phyloP scores from a whole-genome alignment of 495 filamentous ascomycete genomes.

The Hypomontagnella monticulosa region DNA sequence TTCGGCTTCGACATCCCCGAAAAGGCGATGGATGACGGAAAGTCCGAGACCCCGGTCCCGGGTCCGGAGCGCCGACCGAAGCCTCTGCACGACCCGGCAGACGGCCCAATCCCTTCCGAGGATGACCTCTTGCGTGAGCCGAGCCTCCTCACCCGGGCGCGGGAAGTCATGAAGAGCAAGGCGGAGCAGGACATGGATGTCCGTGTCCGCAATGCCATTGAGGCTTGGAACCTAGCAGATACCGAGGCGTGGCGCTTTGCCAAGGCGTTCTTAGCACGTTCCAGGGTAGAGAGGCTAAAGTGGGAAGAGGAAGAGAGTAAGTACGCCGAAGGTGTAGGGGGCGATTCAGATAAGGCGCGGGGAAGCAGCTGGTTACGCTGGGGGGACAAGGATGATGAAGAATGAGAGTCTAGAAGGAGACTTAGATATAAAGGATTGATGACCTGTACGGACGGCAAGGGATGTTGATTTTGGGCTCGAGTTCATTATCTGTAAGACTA shows the following conservation, averaged over 20 bases:
- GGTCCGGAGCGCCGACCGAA: conserved; percentile 53
- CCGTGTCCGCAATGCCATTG: conserved; percentile 69
- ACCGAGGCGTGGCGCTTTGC: conserved; percentile 94
- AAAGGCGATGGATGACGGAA: conserved; percentile 59
- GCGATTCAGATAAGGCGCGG: conserved; percentile 43
- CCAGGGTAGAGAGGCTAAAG: conserved; percentile 65
- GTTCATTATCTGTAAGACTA: conserved; percentile 19
- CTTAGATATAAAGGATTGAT: conserved; percentile 43
- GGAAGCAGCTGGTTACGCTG: conserved; percentile 43
- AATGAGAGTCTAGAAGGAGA: conserved; percentile 18
- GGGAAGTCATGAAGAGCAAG: conserved; percentile 61
- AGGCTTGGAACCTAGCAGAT: conserved; percentile 94
- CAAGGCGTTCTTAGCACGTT: conserved; percentile 72
- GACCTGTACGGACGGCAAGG: conserved; percentile 29
- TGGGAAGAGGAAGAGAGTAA: conserved; percentile 78
- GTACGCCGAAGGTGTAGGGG: conserved; percentile 66
- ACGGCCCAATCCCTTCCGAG: conserved; percentile 60
- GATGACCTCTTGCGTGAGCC: conserved; percentile 65
- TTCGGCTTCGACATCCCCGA: conserved; percentile 85
- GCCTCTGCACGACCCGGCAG: conserved; percentile 50
- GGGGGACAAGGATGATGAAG: conserved; percentile 43
- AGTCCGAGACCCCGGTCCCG: conserved; percentile 61
- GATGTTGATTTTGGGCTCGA: conserved; percentile 14
- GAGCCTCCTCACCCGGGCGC: conserved; percentile 68
- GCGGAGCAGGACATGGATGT: conserved; percentile 38